Conservation (phyloP, 139 green algal species). For the Chlamydomonas sphaeroides region DNA sequence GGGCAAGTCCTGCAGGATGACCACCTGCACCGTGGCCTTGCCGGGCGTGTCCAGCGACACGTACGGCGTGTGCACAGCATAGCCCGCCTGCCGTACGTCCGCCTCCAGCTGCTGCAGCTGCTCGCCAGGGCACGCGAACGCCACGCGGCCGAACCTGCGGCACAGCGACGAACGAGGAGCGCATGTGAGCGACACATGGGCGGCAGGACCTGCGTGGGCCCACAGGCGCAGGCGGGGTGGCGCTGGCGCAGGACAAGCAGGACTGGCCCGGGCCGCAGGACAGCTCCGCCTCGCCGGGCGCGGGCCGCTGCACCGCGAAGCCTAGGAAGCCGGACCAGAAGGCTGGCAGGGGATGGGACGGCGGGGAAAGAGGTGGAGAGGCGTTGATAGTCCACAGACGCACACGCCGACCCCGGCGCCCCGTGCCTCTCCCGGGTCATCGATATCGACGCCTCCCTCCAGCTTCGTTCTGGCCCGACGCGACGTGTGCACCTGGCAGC, state of each 20-base stretch:
- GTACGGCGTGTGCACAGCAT: constrained; percentile 58
- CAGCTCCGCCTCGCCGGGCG: constrained; percentile 17
- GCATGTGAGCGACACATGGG: not conserved
- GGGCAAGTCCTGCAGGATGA: constrained; percentile 70
- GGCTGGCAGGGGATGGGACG: not conserved
- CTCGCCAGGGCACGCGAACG: constrained; percentile 58
- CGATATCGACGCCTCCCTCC: no score
- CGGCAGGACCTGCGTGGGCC: no score
- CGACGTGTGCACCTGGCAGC: no score
- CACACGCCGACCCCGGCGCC: no score
- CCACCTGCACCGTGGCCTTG: constrained; percentile 68
- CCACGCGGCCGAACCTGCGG: constrained; percentile 54
- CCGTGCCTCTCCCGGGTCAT: no score
- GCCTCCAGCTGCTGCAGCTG: constrained; percentile 56
- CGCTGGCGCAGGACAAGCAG: no score
- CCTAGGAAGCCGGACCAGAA: constrained; percentile 58
- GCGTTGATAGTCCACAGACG: no score
- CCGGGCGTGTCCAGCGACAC: constrained; percentile 65
- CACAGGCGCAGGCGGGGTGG: no score
- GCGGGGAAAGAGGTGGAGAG: no score
- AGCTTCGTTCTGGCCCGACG: no score
- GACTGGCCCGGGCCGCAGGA: constrained; percentile 35
- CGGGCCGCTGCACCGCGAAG: constrained; percentile 27
- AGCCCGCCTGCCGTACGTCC: constrained; percentile 31
- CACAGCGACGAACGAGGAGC: not conserved